Percentiles rank a stretch among this genome's conserved stretches.
These are phyloP conservation scores for Hypoxylon sp. DNA, from an alignment of 2,329 filamentous ascomycete genomes.

Conservation along the genomic window DNA sequence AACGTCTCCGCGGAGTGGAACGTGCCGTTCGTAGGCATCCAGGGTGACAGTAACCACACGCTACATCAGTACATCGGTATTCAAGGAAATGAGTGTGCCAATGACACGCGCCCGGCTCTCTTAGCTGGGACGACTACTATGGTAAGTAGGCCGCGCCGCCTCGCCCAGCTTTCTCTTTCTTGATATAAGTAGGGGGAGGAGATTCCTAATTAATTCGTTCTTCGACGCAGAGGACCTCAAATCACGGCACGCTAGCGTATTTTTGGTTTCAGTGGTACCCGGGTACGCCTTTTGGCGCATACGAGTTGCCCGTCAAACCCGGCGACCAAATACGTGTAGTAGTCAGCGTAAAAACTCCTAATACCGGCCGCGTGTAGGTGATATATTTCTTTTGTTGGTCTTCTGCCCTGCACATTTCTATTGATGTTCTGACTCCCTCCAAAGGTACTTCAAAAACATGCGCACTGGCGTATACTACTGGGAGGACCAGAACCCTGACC, in stretches of 20 bases:
- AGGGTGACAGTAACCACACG: constrained; percentile 2
- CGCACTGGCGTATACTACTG: constrained; percentile 18
- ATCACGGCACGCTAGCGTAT: neutral
- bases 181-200: neutral
- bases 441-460: constrained; percentile 33
- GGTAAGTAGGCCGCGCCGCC: neutral
- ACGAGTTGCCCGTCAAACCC: too few relatives aligned
- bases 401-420: neutral
- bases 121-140: constrained; percentile 17
- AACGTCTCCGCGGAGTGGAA: constrained; percentile 31
- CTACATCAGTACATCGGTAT: constrained; percentile 28
- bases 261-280: constrained; percentile 31
- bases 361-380: constrained; percentile 29
- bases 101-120: constrained; percentile 15
- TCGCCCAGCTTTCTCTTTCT: neutral
- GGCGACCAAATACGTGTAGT: constrained; percentile 20
- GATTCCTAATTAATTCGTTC: neutral
- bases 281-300: too few relatives aligned
- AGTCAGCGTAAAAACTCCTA: constrained; percentile 18
- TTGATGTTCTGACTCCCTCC: neutral
- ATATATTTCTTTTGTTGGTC: neutral
- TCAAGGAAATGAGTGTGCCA: constrained; percentile 10
- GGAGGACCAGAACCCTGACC: constrained; percentile 11
- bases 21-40: constrained; percentile 28
- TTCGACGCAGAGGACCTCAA: constrained; percentile 15